Evolutionary conservation across 1,284 basidiomycete genomes (phyloP).

Genomic region (Ustilago esculenta): DNA sequence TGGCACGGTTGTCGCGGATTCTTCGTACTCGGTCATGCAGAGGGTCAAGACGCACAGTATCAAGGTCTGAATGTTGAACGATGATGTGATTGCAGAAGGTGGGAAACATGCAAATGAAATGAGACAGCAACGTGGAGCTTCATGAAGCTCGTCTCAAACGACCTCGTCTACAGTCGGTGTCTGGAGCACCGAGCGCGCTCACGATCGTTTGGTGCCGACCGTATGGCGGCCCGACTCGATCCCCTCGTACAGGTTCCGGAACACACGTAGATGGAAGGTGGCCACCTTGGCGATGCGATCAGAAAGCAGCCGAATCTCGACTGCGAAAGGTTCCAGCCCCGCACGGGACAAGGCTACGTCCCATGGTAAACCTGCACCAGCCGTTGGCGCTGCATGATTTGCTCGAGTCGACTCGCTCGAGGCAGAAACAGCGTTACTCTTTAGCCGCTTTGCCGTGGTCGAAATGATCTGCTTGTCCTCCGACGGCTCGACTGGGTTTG

Average conservation of each 20-base stretch:
- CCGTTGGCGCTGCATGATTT: neutral
- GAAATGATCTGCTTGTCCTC: neutral
- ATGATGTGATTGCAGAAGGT: no score
- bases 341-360: slow-evolving; percentile 38
- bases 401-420: neutral
- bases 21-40: no score
- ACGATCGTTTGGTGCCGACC: neutral
- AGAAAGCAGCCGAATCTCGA: slow-evolving; percentile 51
- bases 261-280: slow-evolving; percentile 55
- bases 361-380: slow-evolving; percentile 7
- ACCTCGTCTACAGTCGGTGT: no score
- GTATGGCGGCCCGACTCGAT: slow-evolving; percentile 23
- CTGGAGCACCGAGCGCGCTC: neutral
- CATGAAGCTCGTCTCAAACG: no score
- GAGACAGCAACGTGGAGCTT: no score
- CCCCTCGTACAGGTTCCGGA: slow-evolving; percentile 51
- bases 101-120: no score
- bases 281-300: slow-evolving; percentile 56
- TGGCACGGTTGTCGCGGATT: no score
- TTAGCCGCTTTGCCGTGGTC: slow-evolving; percentile 13
- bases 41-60: no score
- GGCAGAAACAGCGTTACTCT: neutral
- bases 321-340: slow-evolving; percentile 51
- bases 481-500: neutral
- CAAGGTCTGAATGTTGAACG: no score